phyloP scores from a whole-genome alignment of 2,329 filamentous ascomycete species.

The Pseudonectria foliicola region DNA sequence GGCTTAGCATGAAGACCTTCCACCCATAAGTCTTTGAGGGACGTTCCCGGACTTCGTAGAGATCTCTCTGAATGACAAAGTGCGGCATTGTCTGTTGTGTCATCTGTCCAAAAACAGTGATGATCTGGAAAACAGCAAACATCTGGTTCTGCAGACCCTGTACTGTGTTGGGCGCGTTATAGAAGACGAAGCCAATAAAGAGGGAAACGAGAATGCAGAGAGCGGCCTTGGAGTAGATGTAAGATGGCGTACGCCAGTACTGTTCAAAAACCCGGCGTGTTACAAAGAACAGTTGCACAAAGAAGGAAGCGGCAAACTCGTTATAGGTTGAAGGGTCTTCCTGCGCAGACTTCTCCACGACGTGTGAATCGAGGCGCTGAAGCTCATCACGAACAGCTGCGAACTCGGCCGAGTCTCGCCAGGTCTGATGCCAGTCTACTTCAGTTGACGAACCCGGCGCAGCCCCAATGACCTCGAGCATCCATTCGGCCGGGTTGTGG shows the following conservation, averaged over 20 bases:
- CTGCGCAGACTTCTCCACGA: constrained; percentile 1
- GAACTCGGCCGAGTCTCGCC: constrained; percentile 27
- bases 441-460: constrained; percentile 42
- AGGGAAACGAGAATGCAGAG: constrained; percentile 14
- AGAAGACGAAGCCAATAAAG: constrained; percentile 58
- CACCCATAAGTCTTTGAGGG: constrained; percentile 63
- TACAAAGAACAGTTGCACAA: constrained; percentile 26
- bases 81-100: constrained; percentile 64
- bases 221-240: constrained; percentile 51
- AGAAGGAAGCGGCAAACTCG: constrained; percentile 25
- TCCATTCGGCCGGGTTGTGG: constrained; percentile 63
- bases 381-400: constrained; percentile 26
- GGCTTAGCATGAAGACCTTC: constrained; percentile 58
- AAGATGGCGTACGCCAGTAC: constrained; percentile 42
- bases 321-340: constrained; percentile 17
- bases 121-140: constrained; percentile 59
- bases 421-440: constrained; percentile 31
- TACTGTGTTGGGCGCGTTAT: constrained; percentile 46
- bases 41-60: constrained; percentile 63
- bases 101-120: constrained; percentile 61
- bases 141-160: constrained; percentile 65
- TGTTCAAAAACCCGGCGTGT: constrained; percentile 29
- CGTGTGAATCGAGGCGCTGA: constrained; percentile 13
- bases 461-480: constrained; percentile 42
- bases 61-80: constrained; percentile 59